These are phyloP conservation scores for Saccharomyces kudriavzevii DNA, from an alignment of 805 yeast genomes.

Conservation along the genomic window DNA sequence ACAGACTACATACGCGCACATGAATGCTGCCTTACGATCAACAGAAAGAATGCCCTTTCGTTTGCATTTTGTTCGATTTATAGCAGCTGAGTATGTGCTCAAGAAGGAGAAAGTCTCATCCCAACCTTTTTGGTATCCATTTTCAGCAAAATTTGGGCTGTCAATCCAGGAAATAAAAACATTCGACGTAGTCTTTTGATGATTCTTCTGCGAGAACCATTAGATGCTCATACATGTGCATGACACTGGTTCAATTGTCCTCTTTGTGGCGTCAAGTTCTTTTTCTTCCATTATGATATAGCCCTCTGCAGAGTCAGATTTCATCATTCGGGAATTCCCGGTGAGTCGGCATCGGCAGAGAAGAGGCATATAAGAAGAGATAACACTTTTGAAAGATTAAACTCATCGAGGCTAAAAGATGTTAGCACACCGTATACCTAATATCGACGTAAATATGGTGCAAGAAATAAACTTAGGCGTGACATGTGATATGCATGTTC, in stretches of 20 bases:
- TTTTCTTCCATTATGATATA: neutral
- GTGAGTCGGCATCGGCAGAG: neutral
- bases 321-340: neutral
- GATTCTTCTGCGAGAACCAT: too few species aligned
- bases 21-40: too few species aligned
- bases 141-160: too few species aligned
- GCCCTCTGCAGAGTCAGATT: neutral
- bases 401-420: neutral
- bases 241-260: neutral
- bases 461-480: conserved; percentile 42
- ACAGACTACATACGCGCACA: too few species aligned
- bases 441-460: neutral
- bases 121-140: too few species aligned
- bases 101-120: too few species aligned
- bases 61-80: too few species aligned
- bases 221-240: neutral
- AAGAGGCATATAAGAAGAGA: neutral
- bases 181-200: too few species aligned
- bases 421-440: neutral
- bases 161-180: too few species aligned
- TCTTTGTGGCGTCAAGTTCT: neutral
- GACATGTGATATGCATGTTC: conserved; percentile 93
- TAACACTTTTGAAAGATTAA: neutral
- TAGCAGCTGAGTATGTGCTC: too few species aligned
- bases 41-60: too few species aligned